These are phyloP conservation scores for Diversispora eburnea DNA, from an alignment of 192 early-diverging fungal genomes.

Conservation along the genomic window DNA sequence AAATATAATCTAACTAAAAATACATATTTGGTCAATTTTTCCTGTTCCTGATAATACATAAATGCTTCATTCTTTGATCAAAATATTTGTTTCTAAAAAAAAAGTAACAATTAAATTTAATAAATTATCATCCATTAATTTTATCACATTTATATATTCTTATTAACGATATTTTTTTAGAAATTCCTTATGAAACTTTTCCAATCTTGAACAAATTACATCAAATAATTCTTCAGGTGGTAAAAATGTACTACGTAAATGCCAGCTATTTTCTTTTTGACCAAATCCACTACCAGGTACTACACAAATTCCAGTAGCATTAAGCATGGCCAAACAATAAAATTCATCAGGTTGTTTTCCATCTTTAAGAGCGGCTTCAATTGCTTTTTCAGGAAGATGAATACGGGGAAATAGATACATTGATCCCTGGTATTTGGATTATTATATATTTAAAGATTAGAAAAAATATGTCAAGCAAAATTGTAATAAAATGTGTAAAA, in stretches of 20 bases:
- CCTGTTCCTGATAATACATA: too few relatives aligned
- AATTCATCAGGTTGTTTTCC: slow-evolving; percentile 80
- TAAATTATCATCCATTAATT: too few relatives aligned
- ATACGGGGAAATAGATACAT: slow-evolving; percentile 97
- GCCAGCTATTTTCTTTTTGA: slow-evolving; percentile 84
- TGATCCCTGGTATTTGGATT: slow-evolving; percentile 58
- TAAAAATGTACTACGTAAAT: slow-evolving; percentile 96
- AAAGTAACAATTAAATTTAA: too few relatives aligned
- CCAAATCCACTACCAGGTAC: slow-evolving; percentile 93
- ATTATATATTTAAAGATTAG: neutral
- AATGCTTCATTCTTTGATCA: too few relatives aligned
- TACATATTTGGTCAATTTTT: too few relatives aligned
- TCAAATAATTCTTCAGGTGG: slow-evolving; percentile 93
- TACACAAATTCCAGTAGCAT: slow-evolving; percentile 94
- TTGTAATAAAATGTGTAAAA: neutral
- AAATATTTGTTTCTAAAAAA: too few relatives aligned
- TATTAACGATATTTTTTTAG: slow-evolving; percentile 61
- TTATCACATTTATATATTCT: too few relatives aligned
- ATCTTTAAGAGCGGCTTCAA: slow-evolving; percentile 68
- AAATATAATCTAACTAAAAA: too few relatives aligned
- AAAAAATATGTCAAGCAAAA: too few relatives aligned
- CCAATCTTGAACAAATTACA: slow-evolving; percentile 72
- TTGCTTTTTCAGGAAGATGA: slow-evolving; percentile 66
- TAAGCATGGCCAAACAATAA: slow-evolving; percentile 89
- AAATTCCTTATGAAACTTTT: slow-evolving; percentile 78